Evolutionary conservation across 2,329 filamentous ascomycete species (phyloP), one percentile per base, ranked within the genome.

Genomic region (Cryphonectria japonica): DNA sequence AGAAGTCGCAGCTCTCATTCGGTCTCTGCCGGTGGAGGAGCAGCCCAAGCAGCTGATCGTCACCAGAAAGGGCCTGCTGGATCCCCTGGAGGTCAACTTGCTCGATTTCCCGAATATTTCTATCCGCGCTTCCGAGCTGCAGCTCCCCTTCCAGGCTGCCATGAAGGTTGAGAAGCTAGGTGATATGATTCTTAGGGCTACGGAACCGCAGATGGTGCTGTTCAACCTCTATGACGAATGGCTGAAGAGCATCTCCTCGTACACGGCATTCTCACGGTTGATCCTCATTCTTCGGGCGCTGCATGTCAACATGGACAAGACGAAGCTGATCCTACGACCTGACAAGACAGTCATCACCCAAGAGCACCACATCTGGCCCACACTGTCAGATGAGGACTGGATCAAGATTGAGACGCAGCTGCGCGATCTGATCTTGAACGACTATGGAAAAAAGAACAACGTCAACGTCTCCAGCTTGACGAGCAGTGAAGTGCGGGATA

Each of bases 371-470:
- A 99, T 99, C 79, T 99, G 96, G 96, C 96, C 96, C 0, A 92
- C 94, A 0, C 84, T 99, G 69, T 91, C 93, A 0, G 96, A 99
- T 75, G 96, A 99, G 77, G 95, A 97, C 74, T 99, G 96, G 96
- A 96, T 99, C 83, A 98, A 98, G 88, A 94, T 99, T n/a, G 96
- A 99, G 86, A 94, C 94, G 62, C 93, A 97, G 79, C 85, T 99
- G 59, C 92, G 96, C 80, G 96, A 99, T 85, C 85, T 99, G 75
- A 99, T 99, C 77, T 80, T 99, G 76, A 98, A 98, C 76, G 96
- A 99, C 80, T 99, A 99, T 79, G 96, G 96, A 79, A 99, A 98
- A 89, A 99, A 99, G 88, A 99, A 99, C 86, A 99, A 98, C 76
- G 96, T 99, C 85, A 99, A 99, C 77, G 95, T 96, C 16, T 97